Percentiles rank a stretch among this genome's conserved stretches.
Conservation (phyloP, 2,329 filamentous ascomycete species). For the Fusarium verticillioides region DNA sequence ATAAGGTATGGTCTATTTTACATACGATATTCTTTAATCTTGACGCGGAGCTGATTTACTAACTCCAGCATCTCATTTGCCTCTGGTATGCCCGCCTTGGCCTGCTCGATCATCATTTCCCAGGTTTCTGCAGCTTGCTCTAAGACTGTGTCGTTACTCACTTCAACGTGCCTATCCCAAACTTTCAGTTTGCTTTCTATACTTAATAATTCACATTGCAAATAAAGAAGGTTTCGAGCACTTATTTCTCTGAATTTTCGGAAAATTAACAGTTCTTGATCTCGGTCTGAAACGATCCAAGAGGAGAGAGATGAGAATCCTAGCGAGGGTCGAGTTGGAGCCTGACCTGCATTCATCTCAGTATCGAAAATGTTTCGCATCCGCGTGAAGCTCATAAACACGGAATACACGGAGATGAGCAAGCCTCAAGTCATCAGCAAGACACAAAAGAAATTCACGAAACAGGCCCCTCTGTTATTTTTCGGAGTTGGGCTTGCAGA, state of each 20-base stretch:
- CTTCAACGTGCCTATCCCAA: neutral
- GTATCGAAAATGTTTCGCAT: neutral
- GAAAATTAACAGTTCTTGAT: neutral
- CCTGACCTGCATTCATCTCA: neutral
- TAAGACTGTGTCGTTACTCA: neutral
- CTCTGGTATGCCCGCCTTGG: accelerated
- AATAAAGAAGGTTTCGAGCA: neutral
- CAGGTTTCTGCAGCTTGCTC: conserved; percentile 1
- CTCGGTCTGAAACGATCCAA: neutral
- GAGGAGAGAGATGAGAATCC: neutral
- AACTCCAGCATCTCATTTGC: neutral
- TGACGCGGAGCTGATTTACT: accelerated
- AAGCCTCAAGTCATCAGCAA: too few relatives aligned
- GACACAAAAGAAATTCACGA: too few relatives aligned
- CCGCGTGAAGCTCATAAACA: accelerated
- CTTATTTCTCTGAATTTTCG: neutral
- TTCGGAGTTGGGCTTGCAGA: too few relatives aligned
- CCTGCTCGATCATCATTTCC: conserved; percentile 8
- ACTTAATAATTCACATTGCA: neutral
- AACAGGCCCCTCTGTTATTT: too few relatives aligned
- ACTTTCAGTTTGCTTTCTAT: neutral
- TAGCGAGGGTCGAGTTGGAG: accelerated
- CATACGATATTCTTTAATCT: conserved; percentile 11
- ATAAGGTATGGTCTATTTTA: accelerated
- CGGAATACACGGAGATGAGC: too few relatives aligned